Evolutionary conservation across 208 protist species (phyloP).

Genomic region (Trypanosoma lewisi): DNA sequence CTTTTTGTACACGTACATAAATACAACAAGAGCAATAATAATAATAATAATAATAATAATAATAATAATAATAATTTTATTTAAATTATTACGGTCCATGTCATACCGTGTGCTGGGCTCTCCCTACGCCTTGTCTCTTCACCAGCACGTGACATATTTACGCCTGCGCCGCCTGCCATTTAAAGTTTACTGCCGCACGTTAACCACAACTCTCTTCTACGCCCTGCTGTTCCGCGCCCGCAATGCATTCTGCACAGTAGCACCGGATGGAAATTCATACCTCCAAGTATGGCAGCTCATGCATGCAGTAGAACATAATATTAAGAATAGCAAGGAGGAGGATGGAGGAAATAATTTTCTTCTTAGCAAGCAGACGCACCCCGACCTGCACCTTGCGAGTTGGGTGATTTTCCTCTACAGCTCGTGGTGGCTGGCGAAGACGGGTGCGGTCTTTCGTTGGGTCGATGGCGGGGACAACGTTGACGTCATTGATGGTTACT

Average conservation of each 20-base stretch:
- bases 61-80: too few species aligned
- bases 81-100: too few species aligned
- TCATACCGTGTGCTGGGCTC: slow-evolving; percentile 78
- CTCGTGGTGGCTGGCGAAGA: slow-evolving; percentile 82
- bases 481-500: slow-evolving; percentile 65
- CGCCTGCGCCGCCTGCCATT: slow-evolving; percentile 80
- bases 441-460: slow-evolving; percentile 78
- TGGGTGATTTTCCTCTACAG: slow-evolving; percentile 74
- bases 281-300: slow-evolving; percentile 82
- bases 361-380: slow-evolving; percentile 62
- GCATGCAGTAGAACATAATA: slow-evolving; percentile 43
- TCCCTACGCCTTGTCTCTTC: slow-evolving; percentile 64
- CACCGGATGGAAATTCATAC: slow-evolving; percentile 41
- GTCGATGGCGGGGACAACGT: slow-evolving; percentile 45
- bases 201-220: slow-evolving; percentile 72
- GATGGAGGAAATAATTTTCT: slow-evolving; percentile 42
- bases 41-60: too few species aligned
- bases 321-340: slow-evolving; percentile 8
- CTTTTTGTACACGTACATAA: too few species aligned
- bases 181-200: slow-evolving; percentile 80
- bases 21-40: too few species aligned
- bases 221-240: slow-evolving; percentile 57
- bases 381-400: slow-evolving; percentile 60
- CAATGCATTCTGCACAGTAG: slow-evolving; percentile 61
- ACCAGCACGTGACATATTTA: slow-evolving; percentile 83